A percentile compares a stretch with the other conserved stretches of the same genome.
Evolutionary conservation across 805 yeast genomes (phyloP).

Genomic region (Nakazawaea ernobii): DNA sequence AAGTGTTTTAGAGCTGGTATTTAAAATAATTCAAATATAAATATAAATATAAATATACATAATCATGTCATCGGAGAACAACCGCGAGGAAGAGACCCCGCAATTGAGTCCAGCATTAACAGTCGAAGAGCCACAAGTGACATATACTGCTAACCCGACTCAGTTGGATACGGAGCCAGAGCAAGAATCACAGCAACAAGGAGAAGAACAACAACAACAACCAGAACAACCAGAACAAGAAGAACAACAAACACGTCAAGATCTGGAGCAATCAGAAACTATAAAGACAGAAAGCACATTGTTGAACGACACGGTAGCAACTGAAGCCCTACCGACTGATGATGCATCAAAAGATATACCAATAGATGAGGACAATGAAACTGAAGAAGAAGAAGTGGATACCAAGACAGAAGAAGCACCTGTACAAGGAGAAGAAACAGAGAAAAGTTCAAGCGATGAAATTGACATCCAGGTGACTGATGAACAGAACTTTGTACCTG

Average conservation of each 20-base stretch:
- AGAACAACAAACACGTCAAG: no score
- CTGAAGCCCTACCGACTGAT: no score
- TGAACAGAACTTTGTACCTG: not conserved
- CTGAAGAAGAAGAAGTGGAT: conserved; percentile 4
- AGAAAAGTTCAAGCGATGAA: not conserved
- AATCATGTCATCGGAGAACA: not conserved
- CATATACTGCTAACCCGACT: not conserved
- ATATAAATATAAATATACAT: not conserved
- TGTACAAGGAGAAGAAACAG: not conserved
- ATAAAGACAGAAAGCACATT: no score
- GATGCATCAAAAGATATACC: conserved; percentile 1
- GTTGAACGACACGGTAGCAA: no score
- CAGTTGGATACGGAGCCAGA: conserved; percentile 1
- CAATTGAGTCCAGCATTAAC: not conserved
- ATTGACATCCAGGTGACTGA: not conserved
- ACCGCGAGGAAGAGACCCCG: not conserved
- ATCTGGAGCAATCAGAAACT: not conserved
- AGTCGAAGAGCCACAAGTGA: not conserved
- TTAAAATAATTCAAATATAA: not conserved
- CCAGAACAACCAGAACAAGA: no score
- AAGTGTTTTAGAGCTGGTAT: not conserved
- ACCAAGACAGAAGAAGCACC: conserved; percentile 1
- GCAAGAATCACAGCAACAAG: not conserved
- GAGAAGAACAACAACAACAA: not conserved
- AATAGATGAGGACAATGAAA: conserved; percentile 14